Evolutionary conservation across 2,329 filamentous ascomycete genomes (phyloP), one percentile per base, ranked within the genome.

Genomic region (Pseudocercospora musae): DNA sequence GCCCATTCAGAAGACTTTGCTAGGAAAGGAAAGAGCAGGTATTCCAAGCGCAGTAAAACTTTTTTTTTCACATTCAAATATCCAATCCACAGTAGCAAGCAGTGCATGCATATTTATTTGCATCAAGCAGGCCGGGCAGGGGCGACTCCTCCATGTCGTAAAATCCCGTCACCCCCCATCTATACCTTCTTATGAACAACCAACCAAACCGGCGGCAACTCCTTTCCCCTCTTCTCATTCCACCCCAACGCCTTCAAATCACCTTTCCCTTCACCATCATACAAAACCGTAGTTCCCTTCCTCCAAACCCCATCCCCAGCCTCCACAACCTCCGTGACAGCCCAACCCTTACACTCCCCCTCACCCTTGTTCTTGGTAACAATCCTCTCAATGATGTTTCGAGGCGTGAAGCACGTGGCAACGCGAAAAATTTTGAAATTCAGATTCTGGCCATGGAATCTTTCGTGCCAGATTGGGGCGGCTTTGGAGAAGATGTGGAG

Each of bases 381-480:
- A 10, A 74, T 62, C 48, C 71, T 65, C 64, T 76, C 72, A 37
- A 75, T 69, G 2, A 76, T 63, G 70, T 63, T 20, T 53, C 58
- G 15, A 73, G 68, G 2, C 64, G 66, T n/a, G 40, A 71, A 68
- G 4, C 57, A 33, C 1, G 72, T 72, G 48, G 63, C 58, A 15
- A 73, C 73, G 15, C 69, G 70, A 62, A 74, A 75, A n/a, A 72
- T 71, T 48, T 75, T 75, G 65, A 75, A 73, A 13, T 60, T 55
- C 55, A 68, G 55, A 1, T 58, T 44, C 37, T 65, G 54, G 23
- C 63, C 59, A 11, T 63, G 48, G 37, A 69, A 70, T 44, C 66
- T 65, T 3, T 57, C 63, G 37, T 71, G 66, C 71, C 71, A 74
- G 40, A 74, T 60, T 37, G 65, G 67, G 4, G 59, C 53, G 23